Conservation (phyloP, 176 grass and related monocot species). For the Phyllostachys edulis region DNA sequence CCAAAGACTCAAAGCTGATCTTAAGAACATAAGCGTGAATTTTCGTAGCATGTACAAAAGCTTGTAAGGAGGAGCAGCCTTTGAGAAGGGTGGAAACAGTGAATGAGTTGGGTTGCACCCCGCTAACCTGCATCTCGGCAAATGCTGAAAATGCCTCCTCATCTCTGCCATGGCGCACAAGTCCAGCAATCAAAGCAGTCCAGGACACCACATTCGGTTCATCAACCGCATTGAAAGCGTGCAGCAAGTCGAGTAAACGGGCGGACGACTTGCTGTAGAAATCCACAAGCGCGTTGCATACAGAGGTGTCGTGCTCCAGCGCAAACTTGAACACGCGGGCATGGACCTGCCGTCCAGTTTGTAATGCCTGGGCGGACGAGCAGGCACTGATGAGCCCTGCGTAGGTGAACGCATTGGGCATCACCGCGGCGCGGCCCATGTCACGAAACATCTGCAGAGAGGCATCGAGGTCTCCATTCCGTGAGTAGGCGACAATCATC, state of each 20-base stretch:
- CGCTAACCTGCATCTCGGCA: slow-evolving; percentile 49
- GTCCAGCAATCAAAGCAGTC: slow-evolving; percentile 56
- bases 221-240: slow-evolving; percentile 35
- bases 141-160: slow-evolving; percentile 42
- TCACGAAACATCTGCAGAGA: slow-evolving; percentile 49
- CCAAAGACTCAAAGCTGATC: slow-evolving; percentile 55
- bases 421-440: slow-evolving; percentile 43
- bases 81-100: slow-evolving; percentile 75
- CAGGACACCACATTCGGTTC: slow-evolving; percentile 72
- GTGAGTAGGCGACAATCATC: slow-evolving; percentile 57
- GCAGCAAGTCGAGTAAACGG: slow-evolving; percentile 32
- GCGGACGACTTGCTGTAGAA: slow-evolving; percentile 61
- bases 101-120: slow-evolving; percentile 72
- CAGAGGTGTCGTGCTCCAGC: slow-evolving; percentile 50
- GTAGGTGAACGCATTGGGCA: slow-evolving; percentile 66
- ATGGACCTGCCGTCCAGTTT: slow-evolving; percentile 55
- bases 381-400: slow-evolving; percentile 56
- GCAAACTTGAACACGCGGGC: slow-evolving; percentile 50
- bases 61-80: slow-evolving; percentile 35
- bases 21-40: slow-evolving; percentile 72
- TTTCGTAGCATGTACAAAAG: slow-evolving; percentile 43
- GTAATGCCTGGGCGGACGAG: slow-evolving; percentile 21
- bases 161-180: slow-evolving; percentile 39
- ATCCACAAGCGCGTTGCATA: slow-evolving; percentile 63
- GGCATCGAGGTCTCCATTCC: slow-evolving; percentile 24